Evolutionary conservation across 2,329 filamentous ascomycete species (phyloP), one percentile per base, ranked within the genome.

Genomic region (Paracorniculantispora psalliotae): DNA sequence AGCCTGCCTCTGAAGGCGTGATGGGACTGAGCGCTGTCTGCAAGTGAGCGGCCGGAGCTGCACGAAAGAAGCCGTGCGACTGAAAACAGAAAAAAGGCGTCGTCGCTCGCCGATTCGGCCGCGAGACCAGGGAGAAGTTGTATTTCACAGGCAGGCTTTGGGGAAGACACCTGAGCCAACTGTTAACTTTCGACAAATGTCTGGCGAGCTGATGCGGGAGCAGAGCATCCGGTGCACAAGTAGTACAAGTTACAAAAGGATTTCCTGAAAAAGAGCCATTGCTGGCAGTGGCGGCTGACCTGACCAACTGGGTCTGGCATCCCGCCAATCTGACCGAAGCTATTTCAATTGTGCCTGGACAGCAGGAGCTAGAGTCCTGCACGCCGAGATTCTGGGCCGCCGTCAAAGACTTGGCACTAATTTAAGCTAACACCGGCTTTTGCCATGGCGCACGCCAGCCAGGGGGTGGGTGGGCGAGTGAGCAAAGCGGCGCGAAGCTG

Each of bases 331-430:
- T 49, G n/a, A 30, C n/a, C 17, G 21, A 44, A 25, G 4, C 33
- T 37, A 37, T 37, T 37, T 37, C 33, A 37, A 37, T 10, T 21
- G 4, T 33, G 19, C 13, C 28, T 19, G 10, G 19, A 13, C 8
- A 44, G 21, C 19, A n/a, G 23, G 19, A 19, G n/a, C 6, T 26
- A 10, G 30, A 48, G 17, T 15, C 4, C 6, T 15, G 33, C 33
- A 37, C 33, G 33, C 33, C 33, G 33, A 37, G 5, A 37, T 9
- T 37, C 33, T 37, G 17, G 33, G 12, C 33, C 30, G 19, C 49
- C 19, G 12, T n/a, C 15, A n/a, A 57, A 44, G 33, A 49, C 43
- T 57, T 57, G 53, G 30, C 53, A 57, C 44, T 33, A 39, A 41
- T 35, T 56, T 56, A 48, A 41, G 30, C 47, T 44, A 44, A 51